phyloP scores from a whole-genome alignment of 768 basidiomycete species.

The Calocera viscosa region DNA sequence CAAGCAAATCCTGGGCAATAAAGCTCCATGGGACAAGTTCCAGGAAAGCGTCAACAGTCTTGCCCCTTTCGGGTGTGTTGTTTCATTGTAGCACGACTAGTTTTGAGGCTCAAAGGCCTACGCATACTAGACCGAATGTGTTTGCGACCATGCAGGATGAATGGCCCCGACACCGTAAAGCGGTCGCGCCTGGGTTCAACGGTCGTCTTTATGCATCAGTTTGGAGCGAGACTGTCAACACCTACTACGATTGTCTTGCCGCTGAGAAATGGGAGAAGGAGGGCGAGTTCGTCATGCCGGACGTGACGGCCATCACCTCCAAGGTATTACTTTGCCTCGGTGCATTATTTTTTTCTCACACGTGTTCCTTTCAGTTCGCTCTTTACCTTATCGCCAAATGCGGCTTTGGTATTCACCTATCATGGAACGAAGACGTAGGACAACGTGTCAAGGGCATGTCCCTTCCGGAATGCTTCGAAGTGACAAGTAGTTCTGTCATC shows the following conservation, averaged over 20 bases:
- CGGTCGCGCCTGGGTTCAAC: neutral
- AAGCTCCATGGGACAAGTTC: neutral
- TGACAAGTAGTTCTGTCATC: neutral
- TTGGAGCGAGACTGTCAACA: neutral
- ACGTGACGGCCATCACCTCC: neutral
- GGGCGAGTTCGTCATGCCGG: neutral
- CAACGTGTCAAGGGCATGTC: neutral
- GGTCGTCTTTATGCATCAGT: neutral
- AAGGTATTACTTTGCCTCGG: neutral
- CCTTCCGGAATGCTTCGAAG: slow-evolving; percentile 6
- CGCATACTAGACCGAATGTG: neutral
- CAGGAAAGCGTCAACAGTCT: neutral
- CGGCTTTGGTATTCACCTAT: neutral
- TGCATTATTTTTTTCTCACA: neutral
- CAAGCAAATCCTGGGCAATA: neutral
- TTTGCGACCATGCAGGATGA: neutral
- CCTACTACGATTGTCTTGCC: neutral
- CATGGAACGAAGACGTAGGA: slow-evolving; percentile 1
- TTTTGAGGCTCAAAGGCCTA: too few relatives aligned
- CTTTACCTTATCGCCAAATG: neutral
- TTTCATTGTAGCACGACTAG: too few relatives aligned
- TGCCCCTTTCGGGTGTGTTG: neutral
- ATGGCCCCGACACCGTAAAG: neutral
- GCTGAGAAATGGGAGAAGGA: slow-evolving; percentile 5
- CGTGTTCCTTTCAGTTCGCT: neutral